Percentiles rank a stretch among this genome's conserved stretches.
These are phyloP conservation scores for Clarireedia sp. DNA, from an alignment of 2,329 filamentous ascomycete genomes.

Conservation along the genomic window DNA sequence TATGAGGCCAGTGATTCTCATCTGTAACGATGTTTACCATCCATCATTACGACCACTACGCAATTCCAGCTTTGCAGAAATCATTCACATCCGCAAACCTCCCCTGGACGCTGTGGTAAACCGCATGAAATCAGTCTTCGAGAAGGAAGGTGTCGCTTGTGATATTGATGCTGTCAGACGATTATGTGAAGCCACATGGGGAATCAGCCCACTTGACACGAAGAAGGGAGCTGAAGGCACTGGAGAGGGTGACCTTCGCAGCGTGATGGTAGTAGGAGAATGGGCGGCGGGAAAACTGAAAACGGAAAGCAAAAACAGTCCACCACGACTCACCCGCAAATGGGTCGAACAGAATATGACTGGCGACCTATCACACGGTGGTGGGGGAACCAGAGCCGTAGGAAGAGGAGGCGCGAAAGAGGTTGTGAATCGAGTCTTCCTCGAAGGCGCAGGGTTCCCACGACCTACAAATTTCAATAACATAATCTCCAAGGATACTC, in stretches of 20 bases:
- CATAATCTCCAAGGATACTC: constrained; percentile 21
- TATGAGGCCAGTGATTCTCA: constrained; percentile 80
- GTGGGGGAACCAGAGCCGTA: constrained; percentile 61
- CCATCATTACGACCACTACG: constrained; percentile 78
- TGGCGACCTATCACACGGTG: constrained; percentile 59
- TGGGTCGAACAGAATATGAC: constrained; percentile 71
- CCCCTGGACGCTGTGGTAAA: constrained; percentile 76
- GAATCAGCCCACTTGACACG: constrained; percentile 64
- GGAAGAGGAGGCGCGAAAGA: constrained; percentile 67
- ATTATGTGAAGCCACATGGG: constrained; percentile 77
- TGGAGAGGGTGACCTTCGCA: constrained; percentile 67
- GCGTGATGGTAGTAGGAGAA: constrained; percentile 78
- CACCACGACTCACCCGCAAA: constrained; percentile 54
- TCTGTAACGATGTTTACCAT: constrained; percentile 97
- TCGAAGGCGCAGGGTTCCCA: constrained; percentile 66
- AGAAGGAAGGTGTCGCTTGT: constrained; percentile 79
- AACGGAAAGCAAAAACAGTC: constrained; percentile 35
- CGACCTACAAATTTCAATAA: constrained; percentile 27
- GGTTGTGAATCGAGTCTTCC: constrained; percentile 70
- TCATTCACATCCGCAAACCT: constrained; percentile 86
- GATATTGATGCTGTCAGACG: constrained; percentile 84
- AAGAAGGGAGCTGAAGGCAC: constrained; percentile 59
- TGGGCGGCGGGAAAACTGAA: constrained; percentile 72
- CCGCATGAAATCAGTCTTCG: constrained; percentile 75
- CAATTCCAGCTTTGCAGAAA: constrained; percentile 77